Evolutionary conservation across 108 stramenopile species (phyloP), one percentile per base, ranked within the genome.

Genomic region (Cyclotella choctawhatcheeana): DNA sequence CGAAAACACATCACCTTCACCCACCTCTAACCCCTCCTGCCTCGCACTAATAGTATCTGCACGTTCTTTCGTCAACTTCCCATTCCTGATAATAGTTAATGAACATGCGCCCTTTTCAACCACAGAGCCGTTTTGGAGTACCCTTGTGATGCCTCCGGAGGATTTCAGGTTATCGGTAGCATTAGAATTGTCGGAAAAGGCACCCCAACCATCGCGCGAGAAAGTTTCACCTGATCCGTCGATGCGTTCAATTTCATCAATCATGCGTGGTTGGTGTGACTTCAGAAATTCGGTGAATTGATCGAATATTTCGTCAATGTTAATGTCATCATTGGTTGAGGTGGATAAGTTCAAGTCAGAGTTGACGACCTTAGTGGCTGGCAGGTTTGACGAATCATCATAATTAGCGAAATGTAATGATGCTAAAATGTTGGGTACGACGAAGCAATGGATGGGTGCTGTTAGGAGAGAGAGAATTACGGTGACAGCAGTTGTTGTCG

Each of bases 61-160:
- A 14, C 91, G 81, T 69, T 91, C 90, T 0, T 82, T 79, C 25
- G 91, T 81, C 67, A 96, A 73, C 3, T 79, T 69, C 3, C 85
- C 89, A 27, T 84, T 60, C 24, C 81, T 60, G 26, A 97, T 85
- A 20, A 96, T 16, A 2, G 97, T 95, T 16, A 95, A 77, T 27
- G 93, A 95, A 66, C 93, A 94, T 5, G 96, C 96, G 6, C 96
- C 97, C 82, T 97, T 97, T 85, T 97, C 97, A 14, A 97, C 71
- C 34, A 97, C 83, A 29, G 82, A 68, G 2, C 97, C 97, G 7
- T 83, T 88, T 71, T 95, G 88, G 35, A 97, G 70, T 24, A 97
- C 97, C 13, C 97, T 86, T 20, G 97, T 97, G 47, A 87, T 85
- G 18, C 95, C 93, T 5, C 45, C 51, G 29, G 52, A n/a, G n/a